Conservation (phyloP, 73 alveolate genomes). For the Paramecium sonneborni region DNA sequence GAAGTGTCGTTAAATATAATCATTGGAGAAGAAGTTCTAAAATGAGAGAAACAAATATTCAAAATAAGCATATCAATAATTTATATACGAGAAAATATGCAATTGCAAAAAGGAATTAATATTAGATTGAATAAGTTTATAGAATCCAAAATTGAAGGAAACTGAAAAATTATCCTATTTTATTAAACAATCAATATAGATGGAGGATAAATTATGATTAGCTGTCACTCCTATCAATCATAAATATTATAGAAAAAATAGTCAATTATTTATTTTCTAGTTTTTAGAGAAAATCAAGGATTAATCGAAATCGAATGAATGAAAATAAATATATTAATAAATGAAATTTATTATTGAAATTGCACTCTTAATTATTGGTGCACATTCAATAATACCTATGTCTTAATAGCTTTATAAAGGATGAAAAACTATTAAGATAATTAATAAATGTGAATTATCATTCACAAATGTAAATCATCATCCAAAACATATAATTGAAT, state of each 20-base stretch:
- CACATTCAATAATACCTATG: not conserved
- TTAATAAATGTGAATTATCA: not conserved
- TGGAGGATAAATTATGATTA: not conserved
- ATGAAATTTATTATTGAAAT: not conserved
- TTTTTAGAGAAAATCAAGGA: not conserved
- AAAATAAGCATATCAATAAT: slow-evolving; percentile 17
- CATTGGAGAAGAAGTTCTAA: slow-evolving; percentile 54
- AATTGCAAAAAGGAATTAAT: not conserved
- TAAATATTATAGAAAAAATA: not conserved
- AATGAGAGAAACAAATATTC: slow-evolving; percentile 60
- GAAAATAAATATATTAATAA: not conserved
- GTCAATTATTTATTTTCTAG: not conserved
- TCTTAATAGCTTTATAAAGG: not conserved
- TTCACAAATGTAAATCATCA: not conserved
- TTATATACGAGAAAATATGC: slow-evolving; percentile 27
- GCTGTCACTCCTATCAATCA: not conserved
- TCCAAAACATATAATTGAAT: not conserved
- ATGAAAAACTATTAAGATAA: not conserved
- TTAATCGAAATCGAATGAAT: not conserved
- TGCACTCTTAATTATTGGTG: not conserved
- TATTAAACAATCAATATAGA: not conserved
- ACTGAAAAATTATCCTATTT: not conserved
- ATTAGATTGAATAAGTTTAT: not conserved
- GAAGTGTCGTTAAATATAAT: slow-evolving; percentile 15
- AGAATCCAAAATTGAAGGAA: slow-evolving; percentile 39